Percentiles rank a stretch among this genome's conserved stretches.
phyloP scores from a whole-genome alignment of 257 asterid species.

The Salvia miltiorrhiza region DNA sequence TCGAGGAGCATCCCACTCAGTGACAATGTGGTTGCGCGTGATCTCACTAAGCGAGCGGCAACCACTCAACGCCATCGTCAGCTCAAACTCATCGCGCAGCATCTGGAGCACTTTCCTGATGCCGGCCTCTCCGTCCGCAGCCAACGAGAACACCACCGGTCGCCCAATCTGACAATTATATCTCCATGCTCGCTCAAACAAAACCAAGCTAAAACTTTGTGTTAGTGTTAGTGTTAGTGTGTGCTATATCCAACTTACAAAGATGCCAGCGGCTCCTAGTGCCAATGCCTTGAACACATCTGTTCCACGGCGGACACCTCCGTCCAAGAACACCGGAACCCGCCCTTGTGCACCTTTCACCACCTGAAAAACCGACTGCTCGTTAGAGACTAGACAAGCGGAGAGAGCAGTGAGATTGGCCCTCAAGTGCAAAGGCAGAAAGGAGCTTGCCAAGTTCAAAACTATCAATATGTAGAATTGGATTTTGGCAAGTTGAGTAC shows the following conservation, averaged over 20 bases:
- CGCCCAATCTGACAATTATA: conserved; percentile 59
- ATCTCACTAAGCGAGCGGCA: conserved; percentile 75
- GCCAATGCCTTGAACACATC: conserved; percentile 97
- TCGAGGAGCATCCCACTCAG: conserved; percentile 76
- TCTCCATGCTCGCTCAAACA: background rate
- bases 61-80: conserved; percentile 93
- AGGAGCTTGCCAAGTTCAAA: no score
- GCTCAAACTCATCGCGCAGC: conserved; percentile 88
- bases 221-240: background rate
- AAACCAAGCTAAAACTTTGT: no score
- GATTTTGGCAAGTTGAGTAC: conserved; percentile 22
- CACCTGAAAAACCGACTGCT: conserved; percentile 42
- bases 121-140: conserved; percentile 92
- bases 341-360: conserved; percentile 96
- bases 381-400: background rate
- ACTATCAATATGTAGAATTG: background rate
- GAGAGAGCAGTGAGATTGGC: no score
- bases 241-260: conserved; percentile 47
- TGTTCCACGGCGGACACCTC: conserved; percentile 95
- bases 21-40: conserved; percentile 69
- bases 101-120: conserved; percentile 80
- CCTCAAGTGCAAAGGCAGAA: no score
- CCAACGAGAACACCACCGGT: conserved; percentile 88
- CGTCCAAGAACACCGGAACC: conserved; percentile 90
- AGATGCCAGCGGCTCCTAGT: conserved; percentile 90